A percentile compares a stretch with the other conserved stretches of the same genome.
Conservation (phyloP, 2,329 filamentous ascomycete genomes). For the Hypoxylon sp. region DNA sequence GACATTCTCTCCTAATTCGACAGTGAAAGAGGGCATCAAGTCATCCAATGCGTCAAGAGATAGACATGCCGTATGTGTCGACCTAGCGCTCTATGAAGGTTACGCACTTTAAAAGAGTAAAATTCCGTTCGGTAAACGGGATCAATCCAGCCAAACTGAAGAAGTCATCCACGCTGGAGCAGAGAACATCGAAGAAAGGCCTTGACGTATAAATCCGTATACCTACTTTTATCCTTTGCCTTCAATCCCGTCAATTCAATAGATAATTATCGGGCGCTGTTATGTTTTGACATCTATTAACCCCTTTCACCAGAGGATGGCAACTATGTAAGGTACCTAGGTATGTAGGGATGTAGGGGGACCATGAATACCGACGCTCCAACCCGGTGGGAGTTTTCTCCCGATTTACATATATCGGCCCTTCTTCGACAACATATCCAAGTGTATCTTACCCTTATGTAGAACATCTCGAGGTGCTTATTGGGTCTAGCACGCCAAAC, state of each 20-base stretch:
- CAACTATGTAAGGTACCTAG: neutral
- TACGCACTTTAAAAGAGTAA: too few relatives aligned
- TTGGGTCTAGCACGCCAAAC: neutral
- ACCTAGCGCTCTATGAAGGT: too few relatives aligned
- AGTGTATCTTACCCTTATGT: neutral
- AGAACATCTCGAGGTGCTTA: neutral
- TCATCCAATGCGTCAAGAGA: too few relatives aligned
- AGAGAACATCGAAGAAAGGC: neutral
- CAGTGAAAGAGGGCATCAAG: neutral
- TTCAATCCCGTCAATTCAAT: neutral
- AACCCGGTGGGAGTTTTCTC: neutral
- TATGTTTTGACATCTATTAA: neutral
- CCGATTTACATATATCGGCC: neutral
- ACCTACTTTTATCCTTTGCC: neutral
- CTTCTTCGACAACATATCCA: neutral
- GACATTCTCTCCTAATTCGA: too few relatives aligned
- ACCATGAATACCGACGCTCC: neutral
- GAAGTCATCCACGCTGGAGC: neutral
- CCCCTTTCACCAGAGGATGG: neutral
- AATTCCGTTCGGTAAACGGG: neutral
- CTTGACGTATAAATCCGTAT: neutral
- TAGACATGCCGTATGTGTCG: too few relatives aligned
- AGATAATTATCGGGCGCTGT: slow-evolving; percentile 3
- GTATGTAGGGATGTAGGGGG: neutral
- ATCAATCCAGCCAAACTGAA: neutral